Base-by-base conservation (phyloP, 2,329 filamentous ascomycete genomes). In the Pseudogymnoascus sp. region DNA sequence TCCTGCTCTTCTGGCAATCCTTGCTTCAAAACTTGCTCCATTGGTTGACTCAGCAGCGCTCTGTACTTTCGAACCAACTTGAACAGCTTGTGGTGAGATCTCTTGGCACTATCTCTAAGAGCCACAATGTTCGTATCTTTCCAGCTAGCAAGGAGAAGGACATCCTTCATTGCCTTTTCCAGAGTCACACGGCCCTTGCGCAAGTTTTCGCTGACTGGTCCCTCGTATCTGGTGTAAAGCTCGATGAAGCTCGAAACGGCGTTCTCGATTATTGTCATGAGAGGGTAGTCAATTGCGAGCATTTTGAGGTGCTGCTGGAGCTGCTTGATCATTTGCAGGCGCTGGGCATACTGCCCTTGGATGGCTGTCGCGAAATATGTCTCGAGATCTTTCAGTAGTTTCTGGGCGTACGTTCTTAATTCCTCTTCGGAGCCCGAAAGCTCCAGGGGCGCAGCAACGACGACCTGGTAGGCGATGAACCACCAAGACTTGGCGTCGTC, bases 51-150 rank as follows among this genome's bases (percentile, higher is more conserved):
- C 16, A 99, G 80, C 9, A 95, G 75, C 16, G 81, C 81, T 41
- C 94, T 86, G 75, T 96, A 99, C 75, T 97, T 97, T 61, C 90
- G 84, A 47, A 99, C 89, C 36, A 96, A 79, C 67, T 90, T 90
- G 77, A 96, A 96, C 1, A 99, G 82, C 74, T 96, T 97, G 69
- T 88, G 85, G 71, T 99, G 94, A 18, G 92, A 97, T 63, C 87
- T 88, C 68, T 88, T 87, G 1, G 94, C 92, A 73, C 93, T 97
- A 70, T 97, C 92, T 66, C 87, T 85, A 14, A 99, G 78, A 1
- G 91, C 90, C 57, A 88, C 87, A 64, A 99, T 95, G 69, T 97
- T 99, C 20, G 90, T 96, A 68, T 99, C 94, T 73, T 96, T 97
- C 95, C 95, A 99, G 73, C 92, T 97, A 6, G 92, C 92, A 68